Conservation (phyloP, 441 rosid genomes). For the Biscutella auriculata region DNA sequence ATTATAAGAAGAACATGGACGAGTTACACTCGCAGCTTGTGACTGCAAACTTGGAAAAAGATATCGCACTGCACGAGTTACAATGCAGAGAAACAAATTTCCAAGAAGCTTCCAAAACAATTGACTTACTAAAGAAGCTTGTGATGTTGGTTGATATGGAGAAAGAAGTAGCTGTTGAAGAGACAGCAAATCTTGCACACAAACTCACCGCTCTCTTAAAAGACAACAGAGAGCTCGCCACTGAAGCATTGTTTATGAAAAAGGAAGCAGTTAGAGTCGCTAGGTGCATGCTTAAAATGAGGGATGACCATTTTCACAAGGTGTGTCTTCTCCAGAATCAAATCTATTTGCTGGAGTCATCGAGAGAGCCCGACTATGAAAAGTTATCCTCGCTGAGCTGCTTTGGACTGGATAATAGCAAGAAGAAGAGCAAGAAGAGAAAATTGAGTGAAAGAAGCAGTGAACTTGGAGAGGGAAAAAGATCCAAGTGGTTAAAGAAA, state of each 20-base stretch:
- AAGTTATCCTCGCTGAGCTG: background rate
- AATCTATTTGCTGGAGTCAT: conserved; percentile 23
- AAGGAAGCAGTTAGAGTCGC: conserved; percentile 42
- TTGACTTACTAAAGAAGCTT: conserved; percentile 41
- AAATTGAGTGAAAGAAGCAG: conserved; percentile 16
- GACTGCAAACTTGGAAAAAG: conserved; percentile 36
- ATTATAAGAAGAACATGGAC: conserved; percentile 9
- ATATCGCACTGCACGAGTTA: conserved; percentile 23
- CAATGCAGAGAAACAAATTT: conserved; percentile 19
- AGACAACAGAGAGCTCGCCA: conserved; percentile 34
- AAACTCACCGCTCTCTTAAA: conserved; percentile 28
- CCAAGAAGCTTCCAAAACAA: conserved; percentile 33
- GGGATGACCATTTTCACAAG: conserved; percentile 40
- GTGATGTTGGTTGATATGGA: conserved; percentile 52
- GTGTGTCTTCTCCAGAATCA: conserved; percentile 22
- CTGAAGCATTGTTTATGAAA: conserved; percentile 35
- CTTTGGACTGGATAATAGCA: conserved; percentile 14
- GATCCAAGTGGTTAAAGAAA: conserved; percentile 22
- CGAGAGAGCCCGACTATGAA: conserved; percentile 9
- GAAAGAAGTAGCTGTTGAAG: conserved; percentile 38
- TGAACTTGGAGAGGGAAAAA: conserved; percentile 12
- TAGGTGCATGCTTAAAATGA: conserved; percentile 36
- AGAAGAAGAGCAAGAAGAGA: conserved; percentile 19
- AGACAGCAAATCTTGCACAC: conserved; percentile 35
- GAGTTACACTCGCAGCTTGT: conserved; percentile 32